Percentiles rank a stretch among this genome's conserved stretches.
Conservation (phyloP, 495 filamentous ascomycete genomes). For the Tirmania nivea region DNA sequence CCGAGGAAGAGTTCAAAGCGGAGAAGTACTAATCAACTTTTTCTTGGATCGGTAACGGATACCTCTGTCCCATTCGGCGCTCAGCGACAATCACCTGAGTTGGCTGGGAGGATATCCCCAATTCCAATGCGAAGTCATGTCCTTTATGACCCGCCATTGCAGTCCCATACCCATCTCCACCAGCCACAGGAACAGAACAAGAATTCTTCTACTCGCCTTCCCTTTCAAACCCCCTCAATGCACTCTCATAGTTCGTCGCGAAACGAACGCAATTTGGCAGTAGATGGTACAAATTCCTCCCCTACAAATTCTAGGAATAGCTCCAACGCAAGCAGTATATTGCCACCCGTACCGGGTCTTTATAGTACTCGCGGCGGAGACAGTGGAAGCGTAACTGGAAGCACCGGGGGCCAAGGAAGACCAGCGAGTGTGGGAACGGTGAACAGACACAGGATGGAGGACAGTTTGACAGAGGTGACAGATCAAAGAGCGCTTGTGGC, state of each 20-base stretch:
- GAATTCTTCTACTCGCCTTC: constrained; percentile 6
- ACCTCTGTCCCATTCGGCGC: too few species aligned
- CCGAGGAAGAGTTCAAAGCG: constrained; percentile 44
- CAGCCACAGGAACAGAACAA: constrained; percentile 3
- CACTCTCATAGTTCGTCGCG: neutral
- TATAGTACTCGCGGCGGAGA: neutral
- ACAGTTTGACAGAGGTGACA: constrained; percentile 9
- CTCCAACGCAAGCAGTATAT: constrained; percentile 14
- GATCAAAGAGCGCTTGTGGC: constrained; percentile 1
- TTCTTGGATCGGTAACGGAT: too few species aligned
- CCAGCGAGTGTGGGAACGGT: constrained; percentile 16
- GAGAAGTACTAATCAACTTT: constrained; percentile 17
- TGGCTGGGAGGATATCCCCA: constrained; percentile 12
- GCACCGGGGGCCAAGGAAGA: constrained; percentile 8
- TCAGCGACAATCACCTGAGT: too few species aligned
- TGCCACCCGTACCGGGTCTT: constrained; percentile 13
- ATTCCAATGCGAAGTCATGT: constrained; percentile 10
- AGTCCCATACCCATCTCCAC: constrained; percentile 8
- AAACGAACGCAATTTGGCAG: neutral
- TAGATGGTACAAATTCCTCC: constrained; percentile 4
- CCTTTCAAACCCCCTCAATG: constrained; percentile 5
- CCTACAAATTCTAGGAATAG: constrained; percentile 10
- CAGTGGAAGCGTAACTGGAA: neutral
- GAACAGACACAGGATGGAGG: constrained; percentile 13
- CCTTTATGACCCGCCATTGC: constrained; percentile 13